phyloP scores from a whole-genome alignment of 2,329 filamentous ascomycete genomes.

The Ophiosphaerella herpotricha region DNA sequence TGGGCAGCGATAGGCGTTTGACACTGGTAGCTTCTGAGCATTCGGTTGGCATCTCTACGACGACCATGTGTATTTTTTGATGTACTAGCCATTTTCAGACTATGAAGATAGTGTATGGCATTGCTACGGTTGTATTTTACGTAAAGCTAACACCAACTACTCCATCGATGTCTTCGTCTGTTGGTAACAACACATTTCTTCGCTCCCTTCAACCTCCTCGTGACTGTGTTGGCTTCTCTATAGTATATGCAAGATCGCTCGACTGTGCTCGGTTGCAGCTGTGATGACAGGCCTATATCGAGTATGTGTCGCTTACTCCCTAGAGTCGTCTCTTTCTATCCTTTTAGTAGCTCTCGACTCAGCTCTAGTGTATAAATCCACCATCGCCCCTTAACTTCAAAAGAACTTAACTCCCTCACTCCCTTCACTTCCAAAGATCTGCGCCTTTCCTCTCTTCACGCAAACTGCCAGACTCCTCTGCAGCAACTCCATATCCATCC shows the following conservation, averaged over 20 bases:
- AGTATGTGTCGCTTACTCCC: too few relatives aligned
- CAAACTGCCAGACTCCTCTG: constrained; percentile 78
- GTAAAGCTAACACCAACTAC: too few relatives aligned
- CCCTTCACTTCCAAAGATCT: constrained; percentile 83
- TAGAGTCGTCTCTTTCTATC: too few relatives aligned
- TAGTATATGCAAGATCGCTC: too few relatives aligned
- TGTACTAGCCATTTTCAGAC: background rate
- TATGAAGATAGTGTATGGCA: background rate
- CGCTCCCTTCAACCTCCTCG: too few relatives aligned
- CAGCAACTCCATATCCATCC: constrained; percentile 83
- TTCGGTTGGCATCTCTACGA: constrained; percentile 3
- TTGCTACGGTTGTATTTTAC: background rate
- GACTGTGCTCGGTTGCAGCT: too few relatives aligned
- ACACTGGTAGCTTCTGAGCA: constrained; percentile 1
- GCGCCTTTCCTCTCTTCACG: constrained; percentile 88
- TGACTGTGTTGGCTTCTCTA: too few relatives aligned
- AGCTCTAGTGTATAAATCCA: too few relatives aligned
- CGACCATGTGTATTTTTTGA: background rate
- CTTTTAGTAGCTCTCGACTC: too few relatives aligned
- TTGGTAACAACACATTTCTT: background rate
- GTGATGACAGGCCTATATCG: too few relatives aligned
- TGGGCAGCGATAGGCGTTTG: constrained; percentile 23
- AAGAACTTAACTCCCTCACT: constrained; percentile 97
- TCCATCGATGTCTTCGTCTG: background rate
- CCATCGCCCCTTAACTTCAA: constrained; percentile 44